Evolutionary conservation across 345 rosid genomes (phyloP).

Genomic region (Linum trigynum): DNA sequence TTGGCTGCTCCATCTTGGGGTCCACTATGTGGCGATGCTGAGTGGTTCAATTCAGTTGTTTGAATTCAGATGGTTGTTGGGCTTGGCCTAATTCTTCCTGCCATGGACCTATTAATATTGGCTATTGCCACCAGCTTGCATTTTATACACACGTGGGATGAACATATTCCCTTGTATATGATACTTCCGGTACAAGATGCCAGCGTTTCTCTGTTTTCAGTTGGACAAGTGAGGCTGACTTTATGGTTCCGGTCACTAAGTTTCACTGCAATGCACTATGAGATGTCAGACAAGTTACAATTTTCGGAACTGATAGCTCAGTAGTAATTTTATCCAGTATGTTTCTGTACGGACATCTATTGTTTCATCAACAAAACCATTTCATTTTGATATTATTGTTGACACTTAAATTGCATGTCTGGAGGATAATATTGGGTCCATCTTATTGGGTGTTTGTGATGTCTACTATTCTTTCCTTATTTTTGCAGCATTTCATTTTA

Average conservation of each 20-base stretch:
- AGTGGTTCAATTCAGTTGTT: background rate
- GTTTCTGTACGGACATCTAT: background rate
- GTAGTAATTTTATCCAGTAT: background rate
- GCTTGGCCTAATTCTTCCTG: background rate
- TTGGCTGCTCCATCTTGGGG: background rate
- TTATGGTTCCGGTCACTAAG: background rate
- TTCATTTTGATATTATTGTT: no score
- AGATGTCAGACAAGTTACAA: background rate
- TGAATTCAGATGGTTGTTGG: background rate
- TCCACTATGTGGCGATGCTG: background rate
- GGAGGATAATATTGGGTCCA: background rate
- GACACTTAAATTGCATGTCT: no score
- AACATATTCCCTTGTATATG: background rate
- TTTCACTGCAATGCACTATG: background rate
- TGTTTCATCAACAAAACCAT: background rate
- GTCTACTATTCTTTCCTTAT: no score
- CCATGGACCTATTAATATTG: background rate
- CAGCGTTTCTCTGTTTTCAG: background rate
- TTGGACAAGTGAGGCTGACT: background rate
- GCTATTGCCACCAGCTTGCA: no score
- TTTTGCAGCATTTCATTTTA: background rate
- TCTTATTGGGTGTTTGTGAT: background rate
- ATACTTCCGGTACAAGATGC: background rate
- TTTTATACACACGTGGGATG: no score
- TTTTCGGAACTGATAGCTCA: background rate